Conservation (phyloP, 2,329 filamentous ascomycete species). For the Drechslerella dactyloides region DNA sequence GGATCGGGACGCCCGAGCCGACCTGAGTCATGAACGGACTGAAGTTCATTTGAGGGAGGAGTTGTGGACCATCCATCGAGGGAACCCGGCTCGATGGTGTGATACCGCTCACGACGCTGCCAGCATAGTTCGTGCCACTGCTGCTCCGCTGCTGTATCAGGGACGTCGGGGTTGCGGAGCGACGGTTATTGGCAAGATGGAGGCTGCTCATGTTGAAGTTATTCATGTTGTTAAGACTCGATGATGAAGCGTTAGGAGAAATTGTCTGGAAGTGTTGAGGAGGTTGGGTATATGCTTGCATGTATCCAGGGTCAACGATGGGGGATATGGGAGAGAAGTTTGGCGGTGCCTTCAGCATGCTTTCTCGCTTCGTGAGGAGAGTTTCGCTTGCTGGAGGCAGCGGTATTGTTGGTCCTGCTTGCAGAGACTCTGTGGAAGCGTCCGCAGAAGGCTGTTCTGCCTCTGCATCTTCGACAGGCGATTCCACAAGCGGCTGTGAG, state of each 20-base stretch:
- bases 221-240: constrained; percentile 25
- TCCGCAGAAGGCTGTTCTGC: constrained; percentile 9
- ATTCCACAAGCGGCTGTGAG: constrained; percentile 46
- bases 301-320: constrained; percentile 31
- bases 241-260: constrained; percentile 24
- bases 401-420: constrained; percentile 24
- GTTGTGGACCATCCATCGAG: constrained; percentile 45
- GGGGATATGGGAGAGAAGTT: constrained; percentile 52
- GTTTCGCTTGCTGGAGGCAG: constrained; percentile 57
- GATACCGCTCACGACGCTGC: constrained; percentile 27
- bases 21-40: constrained; percentile 22
- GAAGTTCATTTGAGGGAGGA: neutral
- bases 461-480: constrained; percentile 41
- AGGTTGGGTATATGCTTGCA: constrained; percentile 29
- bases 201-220: neutral
- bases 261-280: constrained; percentile 22
- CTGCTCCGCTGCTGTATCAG: constrained; percentile 38
- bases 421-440: constrained; percentile 17
- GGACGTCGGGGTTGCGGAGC: constrained; percentile 19
- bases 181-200: constrained; percentile 9
- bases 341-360: constrained; percentile 59
- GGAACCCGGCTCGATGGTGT: constrained; percentile 50
- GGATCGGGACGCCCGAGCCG: constrained; percentile 19
- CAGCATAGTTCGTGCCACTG: constrained; percentile 43
- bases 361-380: constrained; percentile 65